phyloP scores from a whole-genome alignment of 2,329 filamentous ascomycete species.

The Cladorrhinum sp. region DNA sequence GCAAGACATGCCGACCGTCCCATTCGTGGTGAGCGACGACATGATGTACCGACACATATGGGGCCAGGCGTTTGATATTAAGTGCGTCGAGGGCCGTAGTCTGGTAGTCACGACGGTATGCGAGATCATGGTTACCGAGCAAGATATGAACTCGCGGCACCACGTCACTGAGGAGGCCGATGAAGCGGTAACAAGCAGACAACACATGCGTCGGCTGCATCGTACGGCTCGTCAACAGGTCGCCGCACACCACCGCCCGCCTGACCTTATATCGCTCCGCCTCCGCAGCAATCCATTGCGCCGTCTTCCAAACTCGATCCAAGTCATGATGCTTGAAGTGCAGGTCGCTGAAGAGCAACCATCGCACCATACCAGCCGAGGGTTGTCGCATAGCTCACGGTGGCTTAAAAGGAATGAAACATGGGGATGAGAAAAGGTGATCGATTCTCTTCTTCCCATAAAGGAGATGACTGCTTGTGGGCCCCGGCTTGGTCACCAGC shows the following conservation, averaged over 20 bases:
- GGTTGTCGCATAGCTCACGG: not conserved
- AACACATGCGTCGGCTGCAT: constrained; percentile 32
- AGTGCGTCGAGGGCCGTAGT: constrained; percentile 34
- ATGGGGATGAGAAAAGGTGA: too few species aligned
- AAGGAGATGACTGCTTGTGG: too few species aligned
- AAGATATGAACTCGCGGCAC: constrained; percentile 33
- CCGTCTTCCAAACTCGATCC: constrained; percentile 30
- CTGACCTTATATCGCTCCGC: constrained; percentile 24
- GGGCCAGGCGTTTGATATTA: constrained; percentile 25
- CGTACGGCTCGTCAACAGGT: constrained; percentile 31
- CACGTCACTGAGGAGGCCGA: constrained; percentile 27
- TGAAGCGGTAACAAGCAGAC: constrained; percentile 33
- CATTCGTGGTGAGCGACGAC: constrained; percentile 26
- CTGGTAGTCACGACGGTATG: constrained; percentile 31
- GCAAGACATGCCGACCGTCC: constrained; percentile 32
- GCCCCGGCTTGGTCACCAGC: too few species aligned
- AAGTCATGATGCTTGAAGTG: constrained; percentile 33
- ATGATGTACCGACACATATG: constrained; percentile 29
- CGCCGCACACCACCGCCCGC: constrained; percentile 34
- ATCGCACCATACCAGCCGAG: constrained; percentile 13
- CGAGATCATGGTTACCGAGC: constrained; percentile 36
- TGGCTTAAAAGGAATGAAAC: too few species aligned
- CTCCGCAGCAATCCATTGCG: constrained; percentile 32
- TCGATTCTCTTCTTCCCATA: too few species aligned
- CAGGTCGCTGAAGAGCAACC: constrained; percentile 34